Evolutionary conservation across 352 stramenopile genomes (phyloP), one percentile per base, ranked within the genome.

Genomic region (Phytophthora syringae): DNA sequence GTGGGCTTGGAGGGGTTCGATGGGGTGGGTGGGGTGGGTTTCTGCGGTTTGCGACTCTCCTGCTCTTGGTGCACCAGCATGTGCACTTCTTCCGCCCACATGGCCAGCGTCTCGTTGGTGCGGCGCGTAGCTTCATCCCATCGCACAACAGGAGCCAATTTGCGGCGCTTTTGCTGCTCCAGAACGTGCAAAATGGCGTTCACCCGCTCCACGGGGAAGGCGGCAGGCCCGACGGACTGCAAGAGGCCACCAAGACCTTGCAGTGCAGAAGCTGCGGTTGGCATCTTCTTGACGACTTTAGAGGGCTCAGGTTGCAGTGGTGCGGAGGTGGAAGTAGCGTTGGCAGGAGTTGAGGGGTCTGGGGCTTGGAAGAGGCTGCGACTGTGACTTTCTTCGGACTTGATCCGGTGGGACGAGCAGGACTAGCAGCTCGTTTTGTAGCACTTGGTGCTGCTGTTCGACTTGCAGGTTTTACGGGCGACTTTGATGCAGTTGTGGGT

Each of bases 71-170:
- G 71, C 7, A 90, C 43, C 36, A 84, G 74, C 59, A 72, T 87
- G 37, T 78, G 72, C 1, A 91, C 40, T 52, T 92, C 83, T 53
- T 92, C 83, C 0, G 71, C 71, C 51, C 74, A 90, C 83, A 92
- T 92, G 7, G 71, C 54, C 24, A 92, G 56, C 49, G 70, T 51
- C 51, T 92, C 83, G 53, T 90, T 89, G 10, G 70, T 77, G 27
- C 72, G 70, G 9, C 55, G 65, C 10, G 77, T 83, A 2, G n/a
- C 25, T 10, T 88, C 75, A 44, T 90, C 80, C 83, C 83, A 92
- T 12, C 71, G 63, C 15, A 92, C 67, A 0, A 69, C 36, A 15
- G 83, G 73, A 15, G 61, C 65, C 10, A 65, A 52, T 54, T 72
- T 68, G 13, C 58, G 53, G 0, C 64, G 34, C 36, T 83, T 80